Base-by-base conservation (phyloP, 2,329 filamentous ascomycete genomes). In the Aspergillus luchuensis region DNA sequence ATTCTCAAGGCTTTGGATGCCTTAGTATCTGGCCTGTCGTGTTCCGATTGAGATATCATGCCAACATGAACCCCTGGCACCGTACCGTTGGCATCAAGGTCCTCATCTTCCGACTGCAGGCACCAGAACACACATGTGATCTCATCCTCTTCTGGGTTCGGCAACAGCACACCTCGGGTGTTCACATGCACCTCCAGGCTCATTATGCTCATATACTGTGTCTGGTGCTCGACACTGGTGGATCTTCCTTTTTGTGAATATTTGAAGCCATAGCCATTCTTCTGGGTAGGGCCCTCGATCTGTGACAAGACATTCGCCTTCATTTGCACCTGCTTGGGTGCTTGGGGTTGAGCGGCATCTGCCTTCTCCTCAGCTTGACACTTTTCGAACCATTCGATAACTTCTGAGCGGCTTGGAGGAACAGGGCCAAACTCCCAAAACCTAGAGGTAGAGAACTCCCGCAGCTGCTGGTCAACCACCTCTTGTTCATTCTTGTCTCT, bases 151-250 rank as follows among this genome's bases (percentile, higher is more conserved):
- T 94, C 91, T 0, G 95, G 95, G 70, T 99, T 92, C 1, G 95
- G 92, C 2, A 92, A 85, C 8, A 97, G 82, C 52, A 86, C 87
- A 6, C 87, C 91, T 58, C 94, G 85, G 4, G 90, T 95, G 68
- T 96, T 97, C 63, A 96, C 89, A 72, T 99, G 94, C 4, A 98
- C 79, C 73, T 99, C 95, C 6, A 99, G 77, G 66, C 92, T 96
- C 91, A 99, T 93, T 17, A 90, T 92, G 67, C 91, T 97, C 95
- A 99, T 98, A 74, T 97, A 96, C 67, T 95, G 91, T 2, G 87
- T 88, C 74, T 96, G 91, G 66, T 94, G 91, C 69, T 91, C 86
- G 17, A 96, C 87, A 66, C 88, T 92, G 0, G 89, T 90, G 1
- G 88, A 88, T 66, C 87, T 86, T 63, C 85, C 83, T 71, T 88